Conservation (phyloP, 139 green algal species). For the Nannochloris sp. region DNA sequence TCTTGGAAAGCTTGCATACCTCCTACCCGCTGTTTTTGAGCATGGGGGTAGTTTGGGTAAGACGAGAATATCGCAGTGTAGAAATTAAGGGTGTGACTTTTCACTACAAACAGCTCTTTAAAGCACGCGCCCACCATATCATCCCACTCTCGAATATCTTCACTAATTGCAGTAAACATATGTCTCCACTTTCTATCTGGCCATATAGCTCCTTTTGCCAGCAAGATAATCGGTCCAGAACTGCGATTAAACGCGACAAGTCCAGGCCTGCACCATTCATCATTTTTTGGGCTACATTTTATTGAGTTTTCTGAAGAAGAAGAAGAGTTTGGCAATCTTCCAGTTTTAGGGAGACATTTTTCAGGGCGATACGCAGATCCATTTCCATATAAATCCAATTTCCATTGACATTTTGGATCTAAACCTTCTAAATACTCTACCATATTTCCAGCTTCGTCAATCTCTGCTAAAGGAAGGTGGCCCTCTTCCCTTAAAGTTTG, state of each 20-base stretch:
- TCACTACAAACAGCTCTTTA: conserved; percentile 17
- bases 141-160: conserved; percentile 2
- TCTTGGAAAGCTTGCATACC: not conserved
- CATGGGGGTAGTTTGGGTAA: not conserved
- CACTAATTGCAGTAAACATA: conserved; percentile 3
- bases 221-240: not conserved
- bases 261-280: not conserved
- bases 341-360: not conserved
- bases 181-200: not conserved
- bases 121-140: conserved; percentile 12
- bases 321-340: not conserved
- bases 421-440: not conserved
- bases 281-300: not conserved
- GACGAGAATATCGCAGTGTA: conserved; percentile 10
- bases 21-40: not conserved
- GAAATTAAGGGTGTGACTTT: conserved; percentile 30
- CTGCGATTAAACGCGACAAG: not conserved
- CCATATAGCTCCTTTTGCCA: not conserved
- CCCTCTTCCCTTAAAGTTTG: conserved; percentile 31
- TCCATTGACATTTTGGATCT: not conserved
- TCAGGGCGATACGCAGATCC: not conserved
- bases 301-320: no score
- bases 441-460: conserved; percentile 21
- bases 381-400: not conserved
- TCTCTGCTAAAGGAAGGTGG: conserved; percentile 24